Evolutionary conservation across 1,284 basidiomycete species (phyloP), one percentile per base, ranked within the genome.

Genomic region (Afroboletus lepidellus): DNA sequence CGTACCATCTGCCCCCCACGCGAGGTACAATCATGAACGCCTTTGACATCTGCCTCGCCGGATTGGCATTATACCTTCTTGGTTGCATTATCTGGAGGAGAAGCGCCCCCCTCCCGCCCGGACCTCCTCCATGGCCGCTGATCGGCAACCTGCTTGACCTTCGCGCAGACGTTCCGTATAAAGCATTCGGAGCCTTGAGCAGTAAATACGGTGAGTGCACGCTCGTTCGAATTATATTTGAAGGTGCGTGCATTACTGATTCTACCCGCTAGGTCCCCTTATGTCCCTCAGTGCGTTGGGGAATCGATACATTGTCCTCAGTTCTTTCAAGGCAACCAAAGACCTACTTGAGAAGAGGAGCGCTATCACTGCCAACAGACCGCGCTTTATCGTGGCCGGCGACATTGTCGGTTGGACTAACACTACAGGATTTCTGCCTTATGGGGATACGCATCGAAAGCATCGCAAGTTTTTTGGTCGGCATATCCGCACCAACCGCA

Each of bases 181-280:
- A 74, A 39, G 69, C 69, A 0, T 76, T 75, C 43, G 67, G 70
- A 3, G 60, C 74, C 39, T 79, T 76, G 79, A 68, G 72, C 24
- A 53, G 65, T 30, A 69, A 69, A 62, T 77, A 66, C 42, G 76
- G 76, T 72, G 59, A 24, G 69, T 74, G 18, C 5, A 69, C 67
- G 5, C 18, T 70, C 1, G 56, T 69, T 37, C 69, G 66, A 11
- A 54, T n/a, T n/a, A n/a, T n/a, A n/a, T n/a, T n/a, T n/a, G n/a
- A 36, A 18, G 20, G 3, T 1, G 9, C 3, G 15, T 30, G 11
- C 8, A 20, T 37, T n/a, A 2, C 34, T 37, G 8, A 37, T 37
- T 20, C 29, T 20, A 20, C 9, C 34, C 37, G 1, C 11, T 13
- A 66, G 64, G 66, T 18, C 50, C 36, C 7, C 37, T 67, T 12